Evolutionary conservation across 129 eudicot genomes (phyloP), one percentile per base, ranked within the genome.

Genomic region (Escallonia herrerae): DNA sequence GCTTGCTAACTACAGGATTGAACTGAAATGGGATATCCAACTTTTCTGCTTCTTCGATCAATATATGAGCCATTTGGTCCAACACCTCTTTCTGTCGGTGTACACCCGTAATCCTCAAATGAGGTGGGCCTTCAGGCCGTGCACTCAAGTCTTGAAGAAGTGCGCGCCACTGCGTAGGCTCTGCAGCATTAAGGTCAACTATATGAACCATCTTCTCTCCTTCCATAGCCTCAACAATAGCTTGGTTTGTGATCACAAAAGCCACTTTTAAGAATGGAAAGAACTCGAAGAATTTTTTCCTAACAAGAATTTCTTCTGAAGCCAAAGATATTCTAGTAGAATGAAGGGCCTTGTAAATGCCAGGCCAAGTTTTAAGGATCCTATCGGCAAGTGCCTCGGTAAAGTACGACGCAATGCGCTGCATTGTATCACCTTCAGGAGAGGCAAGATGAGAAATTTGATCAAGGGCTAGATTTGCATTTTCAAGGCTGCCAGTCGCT

Each of bases 41-140:
- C 77, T 89, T 93, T 67, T 89, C 96, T 4, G 99, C 99, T 67
- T 93, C 99, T 62, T 89, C 85, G 4, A 74, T 84, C 76, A 93
- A 80, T 3, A 87, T 53, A 49, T 88, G 95, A 37, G 96, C 99
- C 86, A 86, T 83, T 77, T 93, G 89, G 15, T 93, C 95, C 65
- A 93, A 59, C 6, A 89, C 87, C 82, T 89, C 95, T 67, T 89
- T 93, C 59, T 83, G 83, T 51, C 78, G 91, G 73, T 93, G 95
- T 61, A 93, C 87, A 38, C 96, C 96, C 0, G 99, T 93, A 11
- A 93, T 93, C 55, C 95, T 82, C 75, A 93, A 74, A 80, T 93
- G 99, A 3, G 99, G 99, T 0, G 99, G 95, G 15, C 99, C 99
- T 67, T 89, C 99, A 6, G 99, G 99, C 39, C 99, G 88, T 3